These are phyloP conservation scores for Acorus gramineus DNA, from an alignment of 106 monocot genomes.

Conservation along the genomic window DNA sequence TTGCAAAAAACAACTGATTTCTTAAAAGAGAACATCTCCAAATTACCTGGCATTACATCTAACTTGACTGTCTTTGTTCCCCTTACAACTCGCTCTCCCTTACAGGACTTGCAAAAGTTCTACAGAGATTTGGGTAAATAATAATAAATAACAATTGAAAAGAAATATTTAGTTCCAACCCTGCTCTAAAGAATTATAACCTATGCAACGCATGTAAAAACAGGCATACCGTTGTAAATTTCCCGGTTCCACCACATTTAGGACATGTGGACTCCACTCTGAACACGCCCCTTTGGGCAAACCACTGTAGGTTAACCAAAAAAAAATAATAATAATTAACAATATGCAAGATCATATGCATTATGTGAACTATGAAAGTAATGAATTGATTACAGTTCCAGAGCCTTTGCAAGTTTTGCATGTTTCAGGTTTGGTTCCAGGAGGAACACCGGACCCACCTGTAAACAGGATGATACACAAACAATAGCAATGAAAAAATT, in stretches of 20 bases:
- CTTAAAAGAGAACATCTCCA: neutral
- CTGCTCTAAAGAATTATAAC: too few relatives aligned
- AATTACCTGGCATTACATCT: constrained; percentile 81
- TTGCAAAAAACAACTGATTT: neutral
- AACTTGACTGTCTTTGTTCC: constrained; percentile 15
- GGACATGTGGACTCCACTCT: constrained; percentile 68
- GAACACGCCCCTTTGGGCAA: constrained; percentile 75
- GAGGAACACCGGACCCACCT: constrained; percentile 89
- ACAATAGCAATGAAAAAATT: neutral
- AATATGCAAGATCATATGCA: too few relatives aligned
- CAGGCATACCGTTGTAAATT: constrained; percentile 54
- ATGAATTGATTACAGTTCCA: constrained; percentile 52
- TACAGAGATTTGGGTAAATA: neutral
- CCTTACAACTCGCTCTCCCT: neutral
- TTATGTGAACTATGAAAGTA: too few relatives aligned
- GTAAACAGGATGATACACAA: constrained; percentile 3
- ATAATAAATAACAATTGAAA: neutral
- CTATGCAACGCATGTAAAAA: too few relatives aligned
- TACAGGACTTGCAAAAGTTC: constrained; percentile 4
- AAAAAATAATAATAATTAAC: neutral
- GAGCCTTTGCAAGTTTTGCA: constrained; percentile 76
- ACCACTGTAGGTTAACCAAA: constrained; percentile 30
- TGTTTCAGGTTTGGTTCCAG: constrained; percentile 90
- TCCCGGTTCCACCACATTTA: constrained; percentile 69
- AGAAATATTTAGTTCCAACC: neutral